Conservation (phyloP, 176 grass and related monocot species). For the Oryza punctata region DNA sequence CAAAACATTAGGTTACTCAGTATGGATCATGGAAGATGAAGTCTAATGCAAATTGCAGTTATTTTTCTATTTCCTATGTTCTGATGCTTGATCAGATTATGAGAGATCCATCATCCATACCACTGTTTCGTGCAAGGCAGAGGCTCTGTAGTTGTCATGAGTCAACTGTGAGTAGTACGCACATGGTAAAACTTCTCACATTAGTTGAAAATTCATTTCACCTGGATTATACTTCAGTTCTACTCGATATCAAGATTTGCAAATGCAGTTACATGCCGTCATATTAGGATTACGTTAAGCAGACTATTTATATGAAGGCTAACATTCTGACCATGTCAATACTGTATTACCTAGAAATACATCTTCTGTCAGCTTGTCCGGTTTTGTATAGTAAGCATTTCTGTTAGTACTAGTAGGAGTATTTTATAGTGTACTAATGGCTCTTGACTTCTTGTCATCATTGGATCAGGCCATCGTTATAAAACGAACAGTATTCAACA, state of each 20-base stretch:
- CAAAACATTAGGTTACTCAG: constrained; percentile 40
- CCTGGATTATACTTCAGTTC: neutral
- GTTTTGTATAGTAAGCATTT: constrained; percentile 7
- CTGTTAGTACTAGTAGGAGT: neutral
- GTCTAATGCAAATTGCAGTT: constrained; percentile 14
- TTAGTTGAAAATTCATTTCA: constrained; percentile 1
- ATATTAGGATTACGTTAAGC: neutral
- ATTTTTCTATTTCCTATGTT: neutral
- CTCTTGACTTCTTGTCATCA: neutral
- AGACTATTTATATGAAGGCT: neutral
- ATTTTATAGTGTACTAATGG: neutral
- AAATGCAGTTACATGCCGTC: neutral
- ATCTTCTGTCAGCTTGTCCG: neutral
- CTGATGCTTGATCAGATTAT: neutral
- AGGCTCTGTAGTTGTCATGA: neutral
- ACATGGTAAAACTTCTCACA: neutral
- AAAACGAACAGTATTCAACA: constrained; percentile 9
- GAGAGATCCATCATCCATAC: neutral
- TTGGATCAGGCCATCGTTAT: constrained; percentile 1
- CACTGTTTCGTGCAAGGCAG: neutral
- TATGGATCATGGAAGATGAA: constrained; percentile 36
- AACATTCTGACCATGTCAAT: neutral
- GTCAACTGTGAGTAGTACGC: neutral
- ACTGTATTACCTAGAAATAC: neutral
- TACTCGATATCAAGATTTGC: neutral